These are phyloP conservation scores for Asterella californica DNA, from an alignment of 225 moss, liverwort and hornwort species.

Conservation along the genomic window DNA sequence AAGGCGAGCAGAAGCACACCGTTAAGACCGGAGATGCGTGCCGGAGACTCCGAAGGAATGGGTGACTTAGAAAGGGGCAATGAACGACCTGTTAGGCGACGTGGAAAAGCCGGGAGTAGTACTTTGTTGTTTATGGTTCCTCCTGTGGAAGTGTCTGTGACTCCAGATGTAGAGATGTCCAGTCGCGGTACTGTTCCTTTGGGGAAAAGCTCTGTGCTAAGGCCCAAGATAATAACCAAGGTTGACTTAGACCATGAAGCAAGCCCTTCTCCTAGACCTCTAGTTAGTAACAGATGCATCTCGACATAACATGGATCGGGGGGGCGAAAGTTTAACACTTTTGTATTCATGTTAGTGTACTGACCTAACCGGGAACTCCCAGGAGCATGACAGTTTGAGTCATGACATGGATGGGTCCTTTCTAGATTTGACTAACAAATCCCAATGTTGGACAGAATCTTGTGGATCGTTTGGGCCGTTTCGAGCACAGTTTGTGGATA, in stretches of 20 bases:
- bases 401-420: too few relatives aligned
- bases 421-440: too few relatives aligned
- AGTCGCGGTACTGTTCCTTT: slow-evolving; percentile 51
- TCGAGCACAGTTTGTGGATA: too few relatives aligned
- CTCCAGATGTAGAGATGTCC: slow-evolving; percentile 38
- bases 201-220: slow-evolving; percentile 51
- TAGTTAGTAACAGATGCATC: too few relatives aligned
- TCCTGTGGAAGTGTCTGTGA: slow-evolving; percentile 17
- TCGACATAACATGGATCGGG: too few relatives aligned
- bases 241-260: slow-evolving; percentile 25
- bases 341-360: too few relatives aligned
- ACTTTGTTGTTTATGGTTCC: slow-evolving; percentile 16
- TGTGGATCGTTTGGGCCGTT: too few relatives aligned
- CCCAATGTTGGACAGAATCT: too few relatives aligned
- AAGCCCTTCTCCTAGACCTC: slow-evolving; percentile 25
- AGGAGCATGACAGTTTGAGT: too few relatives aligned
- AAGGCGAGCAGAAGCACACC: slow-evolving; percentile 46
- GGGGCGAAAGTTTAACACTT: too few relatives aligned
- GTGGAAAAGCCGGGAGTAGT: slow-evolving; percentile 58
- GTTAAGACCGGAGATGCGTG: slow-evolving; percentile 34
- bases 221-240: slow-evolving; percentile 51
- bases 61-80: slow-evolving; percentile 57
- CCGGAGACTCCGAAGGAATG: slow-evolving; percentile 36
- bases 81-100: slow-evolving; percentile 77
- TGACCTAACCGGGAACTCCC: too few relatives aligned